Base-by-base conservation (phyloP, 108 stramenopile genomes). In the Seminavis robusta region DNA sequence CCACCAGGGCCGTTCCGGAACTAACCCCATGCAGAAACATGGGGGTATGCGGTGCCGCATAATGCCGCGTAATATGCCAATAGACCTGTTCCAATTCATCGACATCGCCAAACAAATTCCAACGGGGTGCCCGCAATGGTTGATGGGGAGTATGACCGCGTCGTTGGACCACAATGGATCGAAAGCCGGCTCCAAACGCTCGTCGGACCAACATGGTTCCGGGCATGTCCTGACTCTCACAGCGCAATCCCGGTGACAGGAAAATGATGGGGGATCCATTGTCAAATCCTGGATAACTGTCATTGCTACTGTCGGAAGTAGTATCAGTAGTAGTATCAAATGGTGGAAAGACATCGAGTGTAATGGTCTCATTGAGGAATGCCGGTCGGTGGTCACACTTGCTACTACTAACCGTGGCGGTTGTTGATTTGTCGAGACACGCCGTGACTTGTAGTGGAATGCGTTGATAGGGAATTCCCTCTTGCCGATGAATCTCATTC, bases 61-160 rank as follows among this genome's bases (percentile, higher is more conserved):
- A 49, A 15, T 74, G 34, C 8, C 56, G 8, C 43, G 65, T 65
- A 1, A 79, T 36, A 43, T 60, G 58, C 72, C 67, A 73, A 55
- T 74, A 79, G 20, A 69, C 57, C 30, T 73, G 73, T 47, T 79
- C 77, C 58, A 79, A 46, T 34, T 79, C 77, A 28, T 70, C 69
- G 6, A 79, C 65, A 55, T 79, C 77, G n/a, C 77, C 77, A 61
- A 79, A 79, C 9, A 79, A 25, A 49, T 79, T 79, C 72, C 68
- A 74, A 24, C 77, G 50, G 11, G 77, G 77, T 15, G 58, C 63
- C 20, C 50, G 43, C 24, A 74, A 41, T 4, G 43, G 56, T 29
- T 47, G 65, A 9, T 40, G 19, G 8, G 55, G 69, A 11, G 56
- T 66, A 33, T 69, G 73, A 31, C 73, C 77, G 13, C 77, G 63